Evolutionary conservation across 306 rosid species (phyloP).

Genomic region (Ceratonia siliqua): DNA sequence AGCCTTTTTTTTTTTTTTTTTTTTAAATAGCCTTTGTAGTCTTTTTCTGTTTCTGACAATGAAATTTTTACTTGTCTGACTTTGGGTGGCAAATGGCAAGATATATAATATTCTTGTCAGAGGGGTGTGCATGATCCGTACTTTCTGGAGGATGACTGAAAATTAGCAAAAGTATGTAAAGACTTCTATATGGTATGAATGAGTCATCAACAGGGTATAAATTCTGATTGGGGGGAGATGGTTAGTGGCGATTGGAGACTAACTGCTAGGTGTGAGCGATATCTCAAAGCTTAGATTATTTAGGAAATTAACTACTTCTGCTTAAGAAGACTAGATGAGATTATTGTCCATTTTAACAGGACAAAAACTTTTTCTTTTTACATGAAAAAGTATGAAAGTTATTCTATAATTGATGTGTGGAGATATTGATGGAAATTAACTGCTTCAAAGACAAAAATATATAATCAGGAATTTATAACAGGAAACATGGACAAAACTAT

Average conservation of each 20-base stretch:
- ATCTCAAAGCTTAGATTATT: neutral
- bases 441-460: neutral
- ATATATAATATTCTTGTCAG: neutral
- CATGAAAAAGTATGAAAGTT: neutral
- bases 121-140: neutral
- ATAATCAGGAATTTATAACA: neutral
- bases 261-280: neutral
- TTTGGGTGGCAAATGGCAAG: neutral
- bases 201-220: neutral
- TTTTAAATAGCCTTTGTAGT: slow-evolving; percentile 14
- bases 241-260: neutral
- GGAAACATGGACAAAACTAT: neutral
- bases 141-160: neutral
- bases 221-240: neutral
- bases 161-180: neutral
- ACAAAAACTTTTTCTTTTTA: neutral
- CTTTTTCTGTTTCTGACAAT: slow-evolving; percentile 24
- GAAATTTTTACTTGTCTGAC: slow-evolving; percentile 21
- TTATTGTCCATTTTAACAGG: neutral
- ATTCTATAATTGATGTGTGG: neutral
- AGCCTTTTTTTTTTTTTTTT: neutral
- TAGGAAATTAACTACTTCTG: neutral
- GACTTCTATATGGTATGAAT: neutral
- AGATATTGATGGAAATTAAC: neutral
- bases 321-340: neutral